These are phyloP conservation scores for Thermoascus crustaceus DNA, from an alignment of 2,329 filamentous ascomycete genomes.

Conservation along the genomic window DNA sequence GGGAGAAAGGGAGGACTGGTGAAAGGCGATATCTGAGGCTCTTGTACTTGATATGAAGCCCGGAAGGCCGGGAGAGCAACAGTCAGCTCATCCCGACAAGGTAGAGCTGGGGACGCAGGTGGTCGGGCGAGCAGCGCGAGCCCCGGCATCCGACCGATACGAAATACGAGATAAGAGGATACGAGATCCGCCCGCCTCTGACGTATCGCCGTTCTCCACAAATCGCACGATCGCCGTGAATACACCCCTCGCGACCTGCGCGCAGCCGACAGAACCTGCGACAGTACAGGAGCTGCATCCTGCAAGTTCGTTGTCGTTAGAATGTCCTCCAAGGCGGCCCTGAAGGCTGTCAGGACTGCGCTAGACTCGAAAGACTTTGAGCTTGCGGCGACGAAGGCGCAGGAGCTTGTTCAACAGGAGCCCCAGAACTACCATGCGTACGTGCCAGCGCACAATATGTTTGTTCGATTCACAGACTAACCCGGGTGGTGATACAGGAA, in stretches of 20 bases:
- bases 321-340: constrained; percentile 55
- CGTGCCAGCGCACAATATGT: constrained; percentile 19
- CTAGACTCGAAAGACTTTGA: constrained; percentile 73
- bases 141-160: constrained; percentile 7
- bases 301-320: constrained; percentile 54
- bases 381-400: constrained; percentile 61
- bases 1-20: no score
- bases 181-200: constrained; percentile 10
- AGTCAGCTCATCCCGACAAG: no score
- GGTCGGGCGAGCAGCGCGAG: not conserved
- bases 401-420: constrained; percentile 62
- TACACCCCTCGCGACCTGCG: constrained; percentile 2
- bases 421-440: constrained; percentile 74
- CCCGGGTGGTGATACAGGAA: constrained; percentile 42
- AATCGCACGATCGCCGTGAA: not conserved
- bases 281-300: constrained; percentile 48
- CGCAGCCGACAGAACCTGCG: not conserved
- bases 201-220: constrained; percentile 17
- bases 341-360: constrained; percentile 74
- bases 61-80: no score
- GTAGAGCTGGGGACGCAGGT: no score
- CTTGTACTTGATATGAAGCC: no score
- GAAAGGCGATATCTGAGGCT: no score
- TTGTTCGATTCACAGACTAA: constrained; percentile 9
- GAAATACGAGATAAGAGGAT: constrained; percentile 13